Evolutionary conservation across 2,329 filamentous ascomycete species (phyloP).

Genomic region (Cadophora sp.): DNA sequence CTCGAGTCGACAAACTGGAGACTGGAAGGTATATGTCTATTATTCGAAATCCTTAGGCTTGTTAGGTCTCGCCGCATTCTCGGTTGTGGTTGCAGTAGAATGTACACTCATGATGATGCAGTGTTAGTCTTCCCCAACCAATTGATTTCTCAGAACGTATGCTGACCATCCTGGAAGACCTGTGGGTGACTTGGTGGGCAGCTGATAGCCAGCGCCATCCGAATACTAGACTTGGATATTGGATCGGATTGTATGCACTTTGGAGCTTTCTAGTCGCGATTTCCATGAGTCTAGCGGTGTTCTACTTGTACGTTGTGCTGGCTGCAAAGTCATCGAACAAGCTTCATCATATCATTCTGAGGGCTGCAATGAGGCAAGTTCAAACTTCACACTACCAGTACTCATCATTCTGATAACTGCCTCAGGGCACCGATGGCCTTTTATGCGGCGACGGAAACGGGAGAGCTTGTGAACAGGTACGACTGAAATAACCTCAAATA

Average conservation of each 20-base stretch:
- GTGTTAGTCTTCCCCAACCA: neutral
- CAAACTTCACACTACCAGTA: neutral
- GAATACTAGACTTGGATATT: neutral
- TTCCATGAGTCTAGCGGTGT: neutral
- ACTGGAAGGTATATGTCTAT: slow-evolving; percentile 11
- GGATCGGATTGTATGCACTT: slow-evolving; percentile 7
- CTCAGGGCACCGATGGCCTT: slow-evolving; percentile 15
- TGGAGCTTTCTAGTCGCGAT: slow-evolving; percentile 1
- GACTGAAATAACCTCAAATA: neutral
- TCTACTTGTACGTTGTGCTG: slow-evolving; percentile 4
- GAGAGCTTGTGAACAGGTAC: slow-evolving; percentile 10
- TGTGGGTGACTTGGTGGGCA: slow-evolving; percentile 8
- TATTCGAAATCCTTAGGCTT: slow-evolving; percentile 11
- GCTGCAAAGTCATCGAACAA: slow-evolving; percentile 4
- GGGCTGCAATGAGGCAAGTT: slow-evolving; percentile 10
- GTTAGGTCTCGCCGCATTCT: neutral
- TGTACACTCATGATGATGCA: neutral
- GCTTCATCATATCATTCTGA: neutral
- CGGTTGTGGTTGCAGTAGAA: neutral
- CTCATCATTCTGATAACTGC: neutral
- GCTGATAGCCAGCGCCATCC: neutral
- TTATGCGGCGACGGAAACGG: slow-evolving; percentile 15
- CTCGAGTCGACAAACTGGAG: slow-evolving; percentile 13
- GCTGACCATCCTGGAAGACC: neutral
- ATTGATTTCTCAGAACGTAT: neutral